phyloP scores from a whole-genome alignment of 768 basidiomycete genomes.

The Porpolomopsis calyptriformis region DNA sequence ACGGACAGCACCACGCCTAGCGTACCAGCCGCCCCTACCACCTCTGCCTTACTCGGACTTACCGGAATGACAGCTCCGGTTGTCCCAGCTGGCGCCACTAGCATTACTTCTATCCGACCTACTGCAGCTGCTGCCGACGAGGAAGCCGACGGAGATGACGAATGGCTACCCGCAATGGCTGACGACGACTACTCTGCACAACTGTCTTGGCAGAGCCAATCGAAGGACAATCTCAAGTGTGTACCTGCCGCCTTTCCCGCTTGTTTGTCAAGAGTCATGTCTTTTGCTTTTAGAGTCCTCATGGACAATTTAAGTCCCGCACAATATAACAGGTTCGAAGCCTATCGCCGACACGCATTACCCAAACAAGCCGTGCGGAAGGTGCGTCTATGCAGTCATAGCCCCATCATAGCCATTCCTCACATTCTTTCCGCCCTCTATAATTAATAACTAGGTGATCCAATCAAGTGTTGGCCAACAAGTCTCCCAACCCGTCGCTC shows the following conservation, averaged over 20 bases:
- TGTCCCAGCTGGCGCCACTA: conserved; percentile 10
- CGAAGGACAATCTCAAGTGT: conserved; percentile 79
- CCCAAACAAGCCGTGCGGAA: conserved; percentile 77
- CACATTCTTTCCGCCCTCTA: not conserved
- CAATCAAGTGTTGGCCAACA: conserved; percentile 74
- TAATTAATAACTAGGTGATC: conserved; percentile 45
- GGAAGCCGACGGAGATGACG: conserved; percentile 70
- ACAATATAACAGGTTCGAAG: conserved; percentile 85
- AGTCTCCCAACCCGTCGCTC: conserved; percentile 78
- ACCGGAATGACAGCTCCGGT: conserved; percentile 7
- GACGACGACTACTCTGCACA: conserved; percentile 85
- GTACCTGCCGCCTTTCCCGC: conserved; percentile 2
- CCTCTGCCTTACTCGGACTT: not conserved
- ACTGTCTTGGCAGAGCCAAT: conserved; percentile 74
- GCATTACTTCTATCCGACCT: conserved; percentile 3
- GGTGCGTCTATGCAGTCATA: conserved; percentile 29
- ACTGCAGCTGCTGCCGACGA: conserved; percentile 23
- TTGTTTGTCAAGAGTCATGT: not conserved
- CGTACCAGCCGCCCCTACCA: not conserved
- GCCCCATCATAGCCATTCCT: no score
- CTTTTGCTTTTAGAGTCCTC: conserved; percentile 46
- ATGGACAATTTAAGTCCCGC: conserved; percentile 80
- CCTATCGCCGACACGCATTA: conserved; percentile 73
- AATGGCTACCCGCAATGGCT: conserved; percentile 73
- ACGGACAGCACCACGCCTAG: no score